phyloP scores from a whole-genome alignment of 306 rosid genomes.

The Arachis hypogaea region DNA sequence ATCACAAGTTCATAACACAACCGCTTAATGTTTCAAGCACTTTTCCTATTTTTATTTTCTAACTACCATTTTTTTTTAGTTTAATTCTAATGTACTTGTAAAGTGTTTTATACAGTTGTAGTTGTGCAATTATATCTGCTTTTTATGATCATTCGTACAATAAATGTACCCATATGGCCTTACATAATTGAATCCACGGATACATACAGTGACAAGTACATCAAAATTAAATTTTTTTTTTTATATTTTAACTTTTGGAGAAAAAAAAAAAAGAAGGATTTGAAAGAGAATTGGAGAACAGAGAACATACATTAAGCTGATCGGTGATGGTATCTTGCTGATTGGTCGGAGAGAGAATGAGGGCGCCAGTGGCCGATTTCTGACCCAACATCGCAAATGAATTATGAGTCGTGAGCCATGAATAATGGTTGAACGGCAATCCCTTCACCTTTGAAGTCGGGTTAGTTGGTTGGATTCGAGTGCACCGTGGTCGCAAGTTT shows the following conservation, averaged over 20 bases:
- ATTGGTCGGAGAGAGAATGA: conserved; percentile 66
- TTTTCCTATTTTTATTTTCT: neutral
- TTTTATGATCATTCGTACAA: too few relatives aligned
- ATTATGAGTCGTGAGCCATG: conserved; percentile 93
- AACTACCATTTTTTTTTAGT: conserved; percentile 27
- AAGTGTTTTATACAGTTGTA: too few relatives aligned
- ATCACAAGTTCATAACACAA: neutral
- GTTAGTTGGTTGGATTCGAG: conserved; percentile 70
- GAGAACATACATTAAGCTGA: conserved; percentile 75
- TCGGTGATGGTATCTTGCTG: conserved; percentile 82
- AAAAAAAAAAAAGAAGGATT: neutral
- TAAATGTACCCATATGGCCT: too few relatives aligned
- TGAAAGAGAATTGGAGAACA: neutral
- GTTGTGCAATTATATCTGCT: too few relatives aligned
- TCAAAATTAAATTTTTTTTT: too few relatives aligned
- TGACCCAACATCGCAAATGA: conserved; percentile 72
- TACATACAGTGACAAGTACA: too few relatives aligned
- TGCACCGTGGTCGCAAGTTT: conserved; percentile 73
- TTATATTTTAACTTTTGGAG: neutral
- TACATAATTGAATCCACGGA: too few relatives aligned
- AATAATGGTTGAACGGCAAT: conserved; percentile 80
- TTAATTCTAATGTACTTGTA: too few relatives aligned
- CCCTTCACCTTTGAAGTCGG: conserved; percentile 68
- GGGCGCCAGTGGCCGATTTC: conserved; percentile 67
- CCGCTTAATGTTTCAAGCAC: conserved; percentile 19